A percentile compares a stretch with the other conserved stretches of the same genome.
Conservation (phyloP, 1,139 yeast genomes). For the Taiozyma onychis region DNA sequence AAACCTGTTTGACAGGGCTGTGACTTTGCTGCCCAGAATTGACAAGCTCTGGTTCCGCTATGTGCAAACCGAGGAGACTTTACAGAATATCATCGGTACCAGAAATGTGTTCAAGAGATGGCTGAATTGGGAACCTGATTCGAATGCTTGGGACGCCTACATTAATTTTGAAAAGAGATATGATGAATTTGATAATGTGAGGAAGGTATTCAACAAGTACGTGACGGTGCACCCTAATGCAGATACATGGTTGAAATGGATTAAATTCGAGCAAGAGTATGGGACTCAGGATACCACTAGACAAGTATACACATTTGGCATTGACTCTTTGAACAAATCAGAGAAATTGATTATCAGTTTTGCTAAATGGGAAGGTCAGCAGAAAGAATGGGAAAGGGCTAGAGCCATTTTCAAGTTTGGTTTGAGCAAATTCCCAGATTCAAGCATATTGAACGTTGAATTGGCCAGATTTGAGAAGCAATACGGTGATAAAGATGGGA, state of each 20-base stretch:
- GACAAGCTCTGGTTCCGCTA: constrained; percentile 86
- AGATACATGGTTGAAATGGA: constrained; percentile 64
- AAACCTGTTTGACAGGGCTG: constrained; percentile 75
- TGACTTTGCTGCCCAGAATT: constrained; percentile 65
- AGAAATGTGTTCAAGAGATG: constrained; percentile 71
- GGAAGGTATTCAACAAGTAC: constrained; percentile 53
- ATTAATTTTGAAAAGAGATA: constrained; percentile 63
- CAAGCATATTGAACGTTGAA: constrained; percentile 38
- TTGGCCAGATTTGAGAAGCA: constrained; percentile 60
- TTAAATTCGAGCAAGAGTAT: constrained; percentile 49
- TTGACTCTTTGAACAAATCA: constrained; percentile 43
- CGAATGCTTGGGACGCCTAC: constrained; percentile 70
- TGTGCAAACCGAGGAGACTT: constrained; percentile 75
- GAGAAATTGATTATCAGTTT: constrained; percentile 44
- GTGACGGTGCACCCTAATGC: constrained; percentile 47
- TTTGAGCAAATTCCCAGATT: constrained; percentile 41
- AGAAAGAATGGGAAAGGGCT: constrained; percentile 61
- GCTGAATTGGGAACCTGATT: constrained; percentile 63
- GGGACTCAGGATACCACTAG: constrained; percentile 47
- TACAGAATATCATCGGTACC: constrained; percentile 59
- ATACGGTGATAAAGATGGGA: constrained; percentile 49
- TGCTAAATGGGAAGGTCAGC: constrained; percentile 70
- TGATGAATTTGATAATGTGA: constrained; percentile 47
- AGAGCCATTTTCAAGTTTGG: constrained; percentile 55
- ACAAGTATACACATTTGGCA: constrained; percentile 61